Evolutionary conservation across 2,329 filamentous ascomycete species (phyloP).

Genomic region (Apiospora saccharicola): DNA sequence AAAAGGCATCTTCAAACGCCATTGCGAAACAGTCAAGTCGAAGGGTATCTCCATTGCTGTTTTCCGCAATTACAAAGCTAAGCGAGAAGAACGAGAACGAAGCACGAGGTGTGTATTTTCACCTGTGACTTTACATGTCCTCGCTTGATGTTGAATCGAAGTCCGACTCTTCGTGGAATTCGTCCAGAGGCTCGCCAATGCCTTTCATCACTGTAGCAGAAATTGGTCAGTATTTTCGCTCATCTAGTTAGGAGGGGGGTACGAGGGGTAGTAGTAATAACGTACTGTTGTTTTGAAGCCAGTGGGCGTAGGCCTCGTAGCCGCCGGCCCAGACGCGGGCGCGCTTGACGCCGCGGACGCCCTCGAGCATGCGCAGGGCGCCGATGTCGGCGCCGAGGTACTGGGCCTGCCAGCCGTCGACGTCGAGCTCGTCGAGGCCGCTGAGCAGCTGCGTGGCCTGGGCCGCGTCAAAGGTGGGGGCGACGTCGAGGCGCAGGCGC

Average conservation of each 20-base stretch:
- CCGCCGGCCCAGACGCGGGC: conserved; percentile 49
- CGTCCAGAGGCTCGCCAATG: conserved; percentile 18
- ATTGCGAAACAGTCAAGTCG: background rate
- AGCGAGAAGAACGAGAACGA: background rate
- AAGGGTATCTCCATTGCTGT: conserved; percentile 9
- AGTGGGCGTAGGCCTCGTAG: conserved; percentile 51
- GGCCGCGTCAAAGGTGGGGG: conserved; percentile 42
- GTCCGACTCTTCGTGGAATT: conserved; percentile 9
- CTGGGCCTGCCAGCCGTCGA: conserved; percentile 48
- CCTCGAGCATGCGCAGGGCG: conserved; percentile 49
- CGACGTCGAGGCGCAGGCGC: conserved; percentile 50
- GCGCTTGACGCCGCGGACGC: conserved; percentile 48
- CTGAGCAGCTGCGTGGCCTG: conserved; percentile 45
- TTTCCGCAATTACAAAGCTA: background rate
- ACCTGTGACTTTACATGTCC: background rate
- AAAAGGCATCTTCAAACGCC: background rate
- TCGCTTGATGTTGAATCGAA: background rate
- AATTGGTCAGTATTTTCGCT: conserved; percentile 39
- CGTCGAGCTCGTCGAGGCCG: conserved; percentile 47
- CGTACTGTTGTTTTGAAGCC: conserved; percentile 45
- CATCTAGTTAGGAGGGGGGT: background rate
- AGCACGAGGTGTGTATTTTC: background rate
- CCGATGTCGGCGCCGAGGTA: conserved; percentile 49
- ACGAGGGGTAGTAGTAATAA: background rate
- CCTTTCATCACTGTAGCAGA: conserved; percentile 20